Evolutionary conservation across 495 filamentous ascomycete species (phyloP).

Genomic region (Talaromyces stipitatus): DNA sequence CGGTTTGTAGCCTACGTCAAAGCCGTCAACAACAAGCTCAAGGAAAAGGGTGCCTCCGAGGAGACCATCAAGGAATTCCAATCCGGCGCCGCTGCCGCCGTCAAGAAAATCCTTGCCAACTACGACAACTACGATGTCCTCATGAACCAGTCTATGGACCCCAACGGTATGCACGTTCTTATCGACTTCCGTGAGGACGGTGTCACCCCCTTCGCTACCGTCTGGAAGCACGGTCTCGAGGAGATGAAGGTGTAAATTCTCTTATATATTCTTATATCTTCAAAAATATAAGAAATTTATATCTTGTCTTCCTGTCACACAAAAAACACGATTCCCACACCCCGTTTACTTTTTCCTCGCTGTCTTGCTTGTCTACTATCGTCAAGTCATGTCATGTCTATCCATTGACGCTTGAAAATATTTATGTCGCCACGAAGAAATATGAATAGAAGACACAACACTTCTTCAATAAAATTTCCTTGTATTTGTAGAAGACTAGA

Average conservation of each 20-base stretch:
- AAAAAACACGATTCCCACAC: neutral
- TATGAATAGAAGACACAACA: neutral
- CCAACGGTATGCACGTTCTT: constrained; percentile 89
- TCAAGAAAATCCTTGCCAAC: constrained; percentile 70
- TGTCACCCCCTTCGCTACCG: constrained; percentile 74
- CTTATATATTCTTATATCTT: neutral
- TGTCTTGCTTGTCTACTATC: neutral
- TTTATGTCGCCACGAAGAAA: constrained; percentile 5
- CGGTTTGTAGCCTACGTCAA: constrained; percentile 84
- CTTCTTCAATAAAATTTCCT: too few relatives aligned
- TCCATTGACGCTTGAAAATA: neutral
- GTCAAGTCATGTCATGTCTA: neutral
- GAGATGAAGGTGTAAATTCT: constrained; percentile 81
- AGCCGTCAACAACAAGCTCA: constrained; percentile 62
- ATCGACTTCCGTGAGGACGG: constrained; percentile 98
- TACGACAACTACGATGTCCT: constrained; percentile 96
- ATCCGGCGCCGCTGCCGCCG: constrained; percentile 57
- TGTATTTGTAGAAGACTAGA: neutral
- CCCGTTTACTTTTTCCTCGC: too few relatives aligned
- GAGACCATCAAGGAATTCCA: constrained; percentile 71
- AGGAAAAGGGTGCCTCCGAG: constrained; percentile 49
- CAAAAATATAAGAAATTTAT: neutral
- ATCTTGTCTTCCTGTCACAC: too few relatives aligned
- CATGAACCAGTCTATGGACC: constrained; percentile 83
- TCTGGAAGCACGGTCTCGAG: constrained; percentile 94